Percentiles rank a stretch among this genome's conserved stretches.
phyloP scores from a whole-genome alignment of 148 eudicot species.

The Vaccinium corymbosum region DNA sequence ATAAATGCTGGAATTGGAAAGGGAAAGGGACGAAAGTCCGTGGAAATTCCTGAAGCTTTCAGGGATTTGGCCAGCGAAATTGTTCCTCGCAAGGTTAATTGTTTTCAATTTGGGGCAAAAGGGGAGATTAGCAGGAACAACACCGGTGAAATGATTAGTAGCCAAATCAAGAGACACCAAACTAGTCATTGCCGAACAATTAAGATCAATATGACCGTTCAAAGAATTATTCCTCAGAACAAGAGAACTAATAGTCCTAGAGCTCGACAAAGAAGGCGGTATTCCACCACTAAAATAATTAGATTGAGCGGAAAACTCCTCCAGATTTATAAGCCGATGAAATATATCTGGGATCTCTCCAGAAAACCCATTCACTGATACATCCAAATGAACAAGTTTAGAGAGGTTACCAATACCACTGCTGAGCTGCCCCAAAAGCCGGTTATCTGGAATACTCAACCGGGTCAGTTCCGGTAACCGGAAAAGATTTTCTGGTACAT shows the following conservation, averaged over 20 bases:
- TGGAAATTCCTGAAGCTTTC: constrained; percentile 26
- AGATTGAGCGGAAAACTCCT: constrained; percentile 23
- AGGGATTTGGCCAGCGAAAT: constrained; percentile 25
- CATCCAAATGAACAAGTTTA: constrained; percentile 23
- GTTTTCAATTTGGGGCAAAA: constrained; percentile 16
- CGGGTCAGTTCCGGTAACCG: constrained; percentile 16
- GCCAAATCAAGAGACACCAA: constrained; percentile 30
- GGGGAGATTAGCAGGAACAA: constrained; percentile 27
- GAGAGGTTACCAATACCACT: constrained; percentile 23
- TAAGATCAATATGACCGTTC: constrained; percentile 21
- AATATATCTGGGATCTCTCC: constrained; percentile 31
- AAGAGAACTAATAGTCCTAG: constrained; percentile 18
- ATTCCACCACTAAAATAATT: constrained; percentile 22
- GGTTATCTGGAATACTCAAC: constrained; percentile 21
- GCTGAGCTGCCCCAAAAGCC: constrained; percentile 17
- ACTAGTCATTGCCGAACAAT: constrained; percentile 29
- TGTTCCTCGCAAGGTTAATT: constrained; percentile 24
- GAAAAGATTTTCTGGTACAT: constrained; percentile 20
- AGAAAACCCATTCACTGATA: constrained; percentile 23
- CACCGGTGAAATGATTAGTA: constrained; percentile 23
- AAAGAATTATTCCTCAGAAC: constrained; percentile 30
- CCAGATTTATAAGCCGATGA: constrained; percentile 13
- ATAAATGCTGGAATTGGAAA: constrained; percentile 19
- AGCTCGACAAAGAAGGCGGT: constrained; percentile 26
- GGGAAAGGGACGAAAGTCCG: constrained; percentile 13